A percentile compares a stretch with the other conserved stretches of the same genome.
Conservation (phyloP, 805 yeast species). For the Hanseniaspora thailandica region DNA sequence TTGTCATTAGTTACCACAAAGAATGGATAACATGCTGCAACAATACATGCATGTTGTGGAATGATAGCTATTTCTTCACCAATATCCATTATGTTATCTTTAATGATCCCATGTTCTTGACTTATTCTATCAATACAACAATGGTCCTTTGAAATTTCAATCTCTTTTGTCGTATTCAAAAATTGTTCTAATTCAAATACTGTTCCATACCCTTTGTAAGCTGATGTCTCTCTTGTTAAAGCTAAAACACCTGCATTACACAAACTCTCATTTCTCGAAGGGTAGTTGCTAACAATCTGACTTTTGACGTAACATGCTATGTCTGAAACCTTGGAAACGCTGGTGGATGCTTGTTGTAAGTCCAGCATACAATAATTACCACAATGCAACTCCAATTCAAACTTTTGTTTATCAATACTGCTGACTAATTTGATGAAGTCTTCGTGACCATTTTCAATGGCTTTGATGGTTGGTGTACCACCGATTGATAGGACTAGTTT, state of each 20-base stretch:
- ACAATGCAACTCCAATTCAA: conserved; percentile 60
- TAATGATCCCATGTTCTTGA: conserved; percentile 70
- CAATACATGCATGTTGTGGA: conserved; percentile 67
- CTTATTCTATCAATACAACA: conserved; percentile 61
- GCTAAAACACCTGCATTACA: conserved; percentile 66
- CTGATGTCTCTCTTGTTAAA: conserved; percentile 53
- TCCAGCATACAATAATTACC: conserved; percentile 69
- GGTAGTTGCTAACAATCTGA: conserved; percentile 49
- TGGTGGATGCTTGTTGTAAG: conserved; percentile 65
- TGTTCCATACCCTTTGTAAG: conserved; percentile 45
- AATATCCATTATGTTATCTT: conserved; percentile 29
- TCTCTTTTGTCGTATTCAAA: conserved; percentile 22
- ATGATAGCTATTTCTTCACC: conserved; percentile 46
- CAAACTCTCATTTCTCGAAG: conserved; percentile 42
- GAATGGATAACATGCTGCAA: conserved; percentile 50
- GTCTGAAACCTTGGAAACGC: conserved; percentile 36
- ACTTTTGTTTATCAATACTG: conserved; percentile 24
- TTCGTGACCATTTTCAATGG: conserved; percentile 26
- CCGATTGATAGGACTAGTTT: conserved; percentile 55
- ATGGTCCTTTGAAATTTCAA: conserved; percentile 29
- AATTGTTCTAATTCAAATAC: conserved; percentile 14
- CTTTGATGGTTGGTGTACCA: conserved; percentile 71
- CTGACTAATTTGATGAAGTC: conserved; percentile 13
- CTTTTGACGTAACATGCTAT: conserved; percentile 47
- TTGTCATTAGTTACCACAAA: conserved; percentile 43